Base-by-base conservation (phyloP, 2,329 filamentous ascomycete genomes). In the Macrophomina tecta region DNA sequence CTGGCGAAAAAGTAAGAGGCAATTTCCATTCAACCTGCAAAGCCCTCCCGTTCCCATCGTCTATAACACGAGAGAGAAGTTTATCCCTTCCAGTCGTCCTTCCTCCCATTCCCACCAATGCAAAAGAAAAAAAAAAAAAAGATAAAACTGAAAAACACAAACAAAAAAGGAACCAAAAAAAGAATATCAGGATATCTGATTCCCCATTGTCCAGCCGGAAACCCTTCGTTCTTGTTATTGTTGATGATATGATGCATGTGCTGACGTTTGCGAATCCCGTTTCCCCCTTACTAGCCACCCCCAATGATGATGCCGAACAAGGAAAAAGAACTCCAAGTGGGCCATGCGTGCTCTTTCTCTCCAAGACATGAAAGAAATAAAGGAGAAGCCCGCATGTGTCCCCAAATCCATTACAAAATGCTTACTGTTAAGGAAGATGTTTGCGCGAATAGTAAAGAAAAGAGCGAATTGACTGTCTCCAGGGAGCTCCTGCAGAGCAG, bases 371-470 rank as follows among this genome's bases (percentile, higher is more conserved):
- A 4, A 36, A 30, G 16, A 23, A 55, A 55, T 18, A 55, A 18
- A n/a, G 8, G 16, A 40, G 36, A 23, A 12, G 52, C 23, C 38
- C 56, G 32, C 42, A 61, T 60, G 36, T 38, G 6, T 61, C 32
- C 30, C 36, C 42, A 28, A n/a, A 45, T 49, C 28, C 38, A 62
- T 62, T 62, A 62, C 23, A 28, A 62, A 49, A 18, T 49, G 58
- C 58, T 48, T 62, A 62, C 58, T 62, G 32, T n/a, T 53, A 48
- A 32, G 38, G 30, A 51, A 34, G 14, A n/a, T 56, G 52, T 55
- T 16, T 14, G 30, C 42, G 63, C 42, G 18, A 45, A 55, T 18
- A 65, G 23, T 23, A 23, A 23, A 23, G 23, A 23, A 48, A 34
- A 38, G 34, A 58, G 28, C 9, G 23, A 56, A 46, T 42, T n/a